These are phyloP conservation scores for Pestalotiopsis sp. DNA, from an alignment of 2,329 filamentous ascomycete genomes.

Conservation along the genomic window DNA sequence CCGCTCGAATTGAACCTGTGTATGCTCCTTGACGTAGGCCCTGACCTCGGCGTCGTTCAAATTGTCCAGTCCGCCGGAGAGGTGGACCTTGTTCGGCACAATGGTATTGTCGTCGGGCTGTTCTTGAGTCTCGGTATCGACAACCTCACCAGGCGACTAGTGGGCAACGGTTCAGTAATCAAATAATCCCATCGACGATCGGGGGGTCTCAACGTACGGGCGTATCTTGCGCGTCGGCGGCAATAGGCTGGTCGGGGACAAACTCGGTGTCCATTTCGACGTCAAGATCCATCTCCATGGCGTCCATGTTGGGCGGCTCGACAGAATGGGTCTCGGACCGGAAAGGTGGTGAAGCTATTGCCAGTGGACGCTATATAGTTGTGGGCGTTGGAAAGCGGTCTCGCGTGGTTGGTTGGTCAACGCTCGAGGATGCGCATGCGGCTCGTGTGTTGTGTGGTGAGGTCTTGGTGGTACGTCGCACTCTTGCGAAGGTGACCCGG, in stretches of 20 bases:
- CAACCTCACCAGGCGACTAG: slow-evolving; percentile 40
- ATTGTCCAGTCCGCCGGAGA: slow-evolving; percentile 75
- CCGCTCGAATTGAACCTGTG: slow-evolving; percentile 53
- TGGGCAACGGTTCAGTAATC: slow-evolving; percentile 15
- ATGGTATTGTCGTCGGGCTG: slow-evolving; percentile 28
- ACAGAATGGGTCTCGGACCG: not conserved
- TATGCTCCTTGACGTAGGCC: slow-evolving; percentile 69
- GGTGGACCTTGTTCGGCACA: slow-evolving; percentile 70
- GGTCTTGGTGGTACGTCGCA: no score
- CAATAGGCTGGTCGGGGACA: slow-evolving; percentile 43
- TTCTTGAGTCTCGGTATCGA: slow-evolving; percentile 28
- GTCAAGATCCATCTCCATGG: slow-evolving; percentile 73
- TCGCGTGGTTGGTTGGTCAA: no score
- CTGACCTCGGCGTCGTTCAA: slow-evolving; percentile 81
- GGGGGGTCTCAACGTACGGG: slow-evolving; percentile 22
- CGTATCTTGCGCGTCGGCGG: slow-evolving; percentile 30
- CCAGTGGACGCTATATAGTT: not conserved
- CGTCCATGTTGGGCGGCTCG: slow-evolving; percentile 31
- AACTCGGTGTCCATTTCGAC: slow-evolving; percentile 72
- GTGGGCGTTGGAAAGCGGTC: no score
- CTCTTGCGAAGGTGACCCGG: no score
- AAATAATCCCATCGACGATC: not conserved
- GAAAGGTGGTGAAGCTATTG: not conserved
- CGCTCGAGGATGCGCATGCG: no score
- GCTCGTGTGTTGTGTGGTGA: no score